These are phyloP conservation scores for Camelina hispida DNA, from an alignment of 345 rosid species.

Conservation along the genomic window DNA sequence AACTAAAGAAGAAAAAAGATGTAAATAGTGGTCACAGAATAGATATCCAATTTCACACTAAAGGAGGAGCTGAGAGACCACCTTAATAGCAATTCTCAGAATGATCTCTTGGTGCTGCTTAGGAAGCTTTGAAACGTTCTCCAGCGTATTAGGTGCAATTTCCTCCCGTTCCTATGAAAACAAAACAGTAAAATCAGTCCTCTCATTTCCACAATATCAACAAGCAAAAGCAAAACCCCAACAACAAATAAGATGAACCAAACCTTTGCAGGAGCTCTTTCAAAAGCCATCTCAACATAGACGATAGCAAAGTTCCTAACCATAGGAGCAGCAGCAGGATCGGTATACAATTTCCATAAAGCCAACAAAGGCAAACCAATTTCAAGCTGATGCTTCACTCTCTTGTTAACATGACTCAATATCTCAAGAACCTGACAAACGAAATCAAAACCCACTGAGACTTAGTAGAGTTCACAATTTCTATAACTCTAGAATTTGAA, in stretches of 20 bases:
- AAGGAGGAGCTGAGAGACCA: constrained; percentile 38
- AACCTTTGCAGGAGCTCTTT: constrained; percentile 66
- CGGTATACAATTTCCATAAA: constrained; percentile 73
- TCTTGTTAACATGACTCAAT: constrained; percentile 92
- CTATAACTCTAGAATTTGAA: background rate
- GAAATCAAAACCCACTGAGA: constrained; percentile 17
- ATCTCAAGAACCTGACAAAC: constrained; percentile 85
- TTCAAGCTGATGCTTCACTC: constrained; percentile 84
- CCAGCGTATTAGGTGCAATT: constrained; percentile 67
- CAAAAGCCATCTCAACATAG: constrained; percentile 97
- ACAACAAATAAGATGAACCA: constrained; percentile 9
- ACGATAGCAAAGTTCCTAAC: constrained; percentile 86
- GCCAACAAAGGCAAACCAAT: constrained; percentile 77
- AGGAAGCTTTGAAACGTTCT: constrained; percentile 73
- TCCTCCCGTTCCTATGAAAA: constrained; percentile 74
- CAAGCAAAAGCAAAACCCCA: constrained; percentile 13
- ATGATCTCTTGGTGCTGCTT: constrained; percentile 87
- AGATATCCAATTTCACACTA: constrained; percentile 2
- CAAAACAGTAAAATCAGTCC: constrained; percentile 23
- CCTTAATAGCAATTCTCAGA: constrained; percentile 74
- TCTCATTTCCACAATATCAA: constrained; percentile 9
- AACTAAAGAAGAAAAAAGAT: background rate
- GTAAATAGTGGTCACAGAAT: background rate
- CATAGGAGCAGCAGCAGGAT: constrained; percentile 65
- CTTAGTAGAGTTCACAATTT: background rate